Evolutionary conservation across 1,284 basidiomycete genomes (phyloP).

Genomic region (Tilletia indica): DNA sequence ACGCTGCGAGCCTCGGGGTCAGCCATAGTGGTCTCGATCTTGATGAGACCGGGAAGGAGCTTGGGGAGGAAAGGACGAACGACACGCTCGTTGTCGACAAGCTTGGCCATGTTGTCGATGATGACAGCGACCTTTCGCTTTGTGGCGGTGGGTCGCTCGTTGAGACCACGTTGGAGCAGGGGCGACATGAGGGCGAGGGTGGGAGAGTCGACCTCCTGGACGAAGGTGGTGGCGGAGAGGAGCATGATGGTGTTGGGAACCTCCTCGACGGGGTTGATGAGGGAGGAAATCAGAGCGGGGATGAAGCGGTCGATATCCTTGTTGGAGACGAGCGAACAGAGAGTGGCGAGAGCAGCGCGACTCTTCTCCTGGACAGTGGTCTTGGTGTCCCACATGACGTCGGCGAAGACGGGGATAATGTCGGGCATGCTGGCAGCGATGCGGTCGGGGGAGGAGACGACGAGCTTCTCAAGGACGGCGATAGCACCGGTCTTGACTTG

Average conservation of each 20-base stretch:
- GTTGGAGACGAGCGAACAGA: conserved; percentile 73
- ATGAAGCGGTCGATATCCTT: conserved; percentile 83
- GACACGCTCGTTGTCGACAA: conserved; percentile 57
- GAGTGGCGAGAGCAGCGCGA: conserved; percentile 86
- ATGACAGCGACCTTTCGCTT: conserved; percentile 57
- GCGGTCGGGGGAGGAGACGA: conserved; percentile 78
- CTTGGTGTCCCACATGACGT: conserved; percentile 99
- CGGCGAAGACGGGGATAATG: conserved; percentile 90
- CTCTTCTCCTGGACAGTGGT: conserved; percentile 99
- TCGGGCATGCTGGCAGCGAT: conserved; percentile 89
- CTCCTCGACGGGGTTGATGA: conserved; percentile 99
- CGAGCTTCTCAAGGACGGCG: conserved; percentile 82
- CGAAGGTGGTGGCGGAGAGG: conserved; percentile 99
- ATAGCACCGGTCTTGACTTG: conserved; percentile 94
- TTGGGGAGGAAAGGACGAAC: conserved; percentile 56
- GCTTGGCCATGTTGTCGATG: conserved; percentile 57
- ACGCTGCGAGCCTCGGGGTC: conserved; percentile 55
- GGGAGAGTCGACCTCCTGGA: conserved; percentile 98
- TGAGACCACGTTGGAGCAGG: conserved; percentile 88
- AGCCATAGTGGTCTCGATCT: conserved; percentile 54
- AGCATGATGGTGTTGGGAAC: conserved; percentile 92
- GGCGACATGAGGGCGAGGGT: conserved; percentile 99
- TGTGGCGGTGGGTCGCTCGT: conserved; percentile 55
- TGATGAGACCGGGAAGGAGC: conserved; percentile 55
- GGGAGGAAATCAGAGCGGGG: conserved; percentile 90